Percentiles rank a stretch among this genome's conserved stretches.
phyloP scores from a whole-genome alignment of 1,139 yeast species.

The Blastobotrys indianensis region DNA sequence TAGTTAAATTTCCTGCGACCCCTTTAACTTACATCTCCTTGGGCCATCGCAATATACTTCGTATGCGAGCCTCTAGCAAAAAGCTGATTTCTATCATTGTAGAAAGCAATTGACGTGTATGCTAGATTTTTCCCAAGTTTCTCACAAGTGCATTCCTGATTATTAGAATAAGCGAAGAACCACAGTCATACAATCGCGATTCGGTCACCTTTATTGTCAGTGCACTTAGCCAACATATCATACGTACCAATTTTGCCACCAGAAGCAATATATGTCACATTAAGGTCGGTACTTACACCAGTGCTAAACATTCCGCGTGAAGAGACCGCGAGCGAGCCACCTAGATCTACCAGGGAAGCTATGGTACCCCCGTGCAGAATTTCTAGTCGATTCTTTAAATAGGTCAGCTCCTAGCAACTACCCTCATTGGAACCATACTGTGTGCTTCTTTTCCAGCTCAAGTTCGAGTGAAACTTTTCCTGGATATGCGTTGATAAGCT shows the following conservation, averaged over 20 bases:
- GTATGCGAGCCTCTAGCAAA: slow-evolving; percentile 43
- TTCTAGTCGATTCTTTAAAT: slow-evolving; percentile 33
- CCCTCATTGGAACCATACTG: slow-evolving; percentile 22
- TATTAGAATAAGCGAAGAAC: neutral
- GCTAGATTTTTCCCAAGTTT: slow-evolving; percentile 39
- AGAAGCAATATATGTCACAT: slow-evolving; percentile 37
- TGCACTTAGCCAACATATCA: slow-evolving; percentile 11
- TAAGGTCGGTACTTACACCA: slow-evolving; percentile 41
- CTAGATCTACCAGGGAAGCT: slow-evolving; percentile 38
- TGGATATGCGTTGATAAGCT: slow-evolving; percentile 29
- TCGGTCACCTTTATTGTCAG: too few species aligned
- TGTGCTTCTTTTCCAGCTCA: slow-evolving; percentile 34
- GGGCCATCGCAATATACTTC: slow-evolving; percentile 37
- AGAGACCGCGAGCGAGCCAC: slow-evolving; percentile 42
- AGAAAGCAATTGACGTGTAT: slow-evolving; percentile 37
- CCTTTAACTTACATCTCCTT: slow-evolving; percentile 23
- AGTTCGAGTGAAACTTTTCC: slow-evolving; percentile 34
- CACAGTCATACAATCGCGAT: slow-evolving; percentile 21
- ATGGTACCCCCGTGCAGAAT: slow-evolving; percentile 41
- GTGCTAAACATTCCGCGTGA: slow-evolving; percentile 39
- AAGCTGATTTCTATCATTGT: slow-evolving; percentile 25
- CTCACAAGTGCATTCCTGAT: slow-evolving; percentile 31
- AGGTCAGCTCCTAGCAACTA: neutral
- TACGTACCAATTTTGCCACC: slow-evolving; percentile 36
- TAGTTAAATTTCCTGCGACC: neutral